Evolutionary conservation across 495 filamentous ascomycete species (phyloP), one percentile per base, ranked within the genome.

Genomic region (Xylaria cubensis): DNA sequence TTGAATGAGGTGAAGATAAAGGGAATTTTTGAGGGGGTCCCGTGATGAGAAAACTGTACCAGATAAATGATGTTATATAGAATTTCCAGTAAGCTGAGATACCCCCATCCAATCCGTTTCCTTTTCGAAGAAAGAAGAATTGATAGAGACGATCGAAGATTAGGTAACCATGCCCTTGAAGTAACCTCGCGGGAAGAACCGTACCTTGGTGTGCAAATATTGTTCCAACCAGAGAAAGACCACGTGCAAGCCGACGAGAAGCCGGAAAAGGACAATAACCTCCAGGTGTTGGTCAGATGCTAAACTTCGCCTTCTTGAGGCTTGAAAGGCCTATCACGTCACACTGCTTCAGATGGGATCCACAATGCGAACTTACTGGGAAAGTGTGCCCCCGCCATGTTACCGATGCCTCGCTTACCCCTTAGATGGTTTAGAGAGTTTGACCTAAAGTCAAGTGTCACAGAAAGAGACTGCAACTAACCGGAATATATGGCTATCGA

Each of bases 291-390:
- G 44, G 62, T 48, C 46, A 15, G 36, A 39, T 39, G 36, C 36
- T 8, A 39, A 39, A 8, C 26, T 29, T 39, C 36, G 36, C 36
- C 34, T 13, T 56, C 53, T 59, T 44, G 53, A 69, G 21, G 50
- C 51, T 42, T 59, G 50, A 59, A 29, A 69, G 65, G 53, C 66
- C 66, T 69, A 69, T 59, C 66, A 42, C 66, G 66, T 69, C 66
- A 69, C 66, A 36, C 53, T 59, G 26, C 66, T 44, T 41, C 48
- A 4, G 24, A 32, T 29, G 15, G 7, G 64, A 39, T 41, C 64
- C 64, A 67, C 64, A 51, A 24, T 32, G 13, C 32, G 44, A 34
- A 64, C 62, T 32, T 64, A 32, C 15, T 48, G 59, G 61, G 61
- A 50, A 44, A 46, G 62, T 44, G 19, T 50, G 46, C 3, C 10